These are phyloP conservation scores for Pythium diclinum DNA, from an alignment of 352 stramenopile genomes.

Conservation along the genomic window DNA sequence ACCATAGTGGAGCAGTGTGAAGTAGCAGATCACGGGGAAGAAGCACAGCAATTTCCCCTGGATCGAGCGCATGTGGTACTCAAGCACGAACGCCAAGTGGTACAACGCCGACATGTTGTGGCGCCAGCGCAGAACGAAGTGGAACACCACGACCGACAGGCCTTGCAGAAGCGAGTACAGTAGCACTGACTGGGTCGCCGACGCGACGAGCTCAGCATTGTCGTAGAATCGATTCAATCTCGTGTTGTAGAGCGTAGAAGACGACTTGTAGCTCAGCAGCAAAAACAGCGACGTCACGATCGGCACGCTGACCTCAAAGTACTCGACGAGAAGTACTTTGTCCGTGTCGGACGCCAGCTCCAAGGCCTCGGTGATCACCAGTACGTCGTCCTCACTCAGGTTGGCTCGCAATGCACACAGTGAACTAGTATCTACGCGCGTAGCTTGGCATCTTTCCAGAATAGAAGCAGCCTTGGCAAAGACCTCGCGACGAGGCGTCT, in stretches of 20 bases:
- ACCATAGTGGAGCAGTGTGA: conserved; percentile 28
- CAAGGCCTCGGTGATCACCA: conserved; percentile 13
- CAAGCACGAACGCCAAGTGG: conserved; percentile 26
- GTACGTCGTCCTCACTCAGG: neutral
- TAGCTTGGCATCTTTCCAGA: neutral
- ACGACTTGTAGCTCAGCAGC: conserved; percentile 5
- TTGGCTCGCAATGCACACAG: neutral
- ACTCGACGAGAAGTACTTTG: conserved; percentile 19
- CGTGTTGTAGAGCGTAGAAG: conserved; percentile 25
- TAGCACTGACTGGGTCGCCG: conserved; percentile 14
- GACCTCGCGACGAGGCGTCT: neutral
- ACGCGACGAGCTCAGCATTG: conserved; percentile 2
- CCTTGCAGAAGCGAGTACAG: conserved; percentile 21
- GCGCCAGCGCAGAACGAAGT: conserved; percentile 15
- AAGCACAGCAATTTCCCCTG: conserved; percentile 26
- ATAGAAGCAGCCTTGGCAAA: neutral
- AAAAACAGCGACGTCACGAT: conserved; percentile 18
- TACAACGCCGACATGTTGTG: conserved; percentile 15
- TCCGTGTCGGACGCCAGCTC: conserved; percentile 10
- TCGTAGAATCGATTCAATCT: conserved; percentile 20
- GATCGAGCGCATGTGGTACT: conserved; percentile 23
- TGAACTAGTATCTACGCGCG: neutral
- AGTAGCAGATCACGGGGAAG: conserved; percentile 24
- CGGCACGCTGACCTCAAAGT: conserved; percentile 23
- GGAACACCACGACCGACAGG: conserved; percentile 16